These are phyloP conservation scores for Gracilaria gracilis DNA, from an alignment of 23 red algal genomes.

Conservation along the genomic window DNA sequence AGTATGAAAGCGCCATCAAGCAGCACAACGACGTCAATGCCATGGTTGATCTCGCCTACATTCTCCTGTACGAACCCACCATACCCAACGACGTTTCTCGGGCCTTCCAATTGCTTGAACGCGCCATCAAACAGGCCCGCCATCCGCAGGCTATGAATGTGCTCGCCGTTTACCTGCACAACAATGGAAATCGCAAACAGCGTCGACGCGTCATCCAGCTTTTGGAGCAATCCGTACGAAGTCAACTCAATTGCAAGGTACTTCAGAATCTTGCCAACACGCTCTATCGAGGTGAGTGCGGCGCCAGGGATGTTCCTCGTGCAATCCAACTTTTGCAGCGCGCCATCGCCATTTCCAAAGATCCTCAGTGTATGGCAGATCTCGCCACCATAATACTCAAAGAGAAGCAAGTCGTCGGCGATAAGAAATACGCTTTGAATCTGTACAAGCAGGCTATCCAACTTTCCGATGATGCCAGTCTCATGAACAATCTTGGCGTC, in stretches of 20 bases:
- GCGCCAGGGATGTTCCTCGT: not conserved
- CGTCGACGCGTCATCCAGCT: not conserved
- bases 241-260: not conserved
- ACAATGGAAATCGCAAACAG: not conserved
- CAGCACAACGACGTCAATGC: conserved; percentile 6
- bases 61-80: not conserved
- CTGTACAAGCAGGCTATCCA: conserved; percentile 16
- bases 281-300: conserved; percentile 4
- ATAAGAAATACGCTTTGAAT: not conserved
- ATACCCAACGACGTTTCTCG: not conserved
- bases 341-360: not conserved
- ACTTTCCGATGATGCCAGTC: conserved; percentile 16
- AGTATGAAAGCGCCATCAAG: conserved; percentile 4
- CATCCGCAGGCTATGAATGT: not conserved
- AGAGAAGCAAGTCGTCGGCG: not conserved
- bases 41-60: conserved; percentile 30
- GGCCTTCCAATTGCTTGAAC: conserved; percentile 14
- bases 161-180: conserved; percentile 21
- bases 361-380: conserved; percentile 25
- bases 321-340: conserved; percentile 9
- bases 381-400: conserved; percentile 13
- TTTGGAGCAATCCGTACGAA: conserved; percentile 3
- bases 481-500: conserved; percentile 31
- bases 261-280: conserved; percentile 8
- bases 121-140: conserved; percentile 17